Base-by-base conservation (phyloP, 192 early-diverging fungal genomes). In the Gamsiella multidivaricata region DNA sequence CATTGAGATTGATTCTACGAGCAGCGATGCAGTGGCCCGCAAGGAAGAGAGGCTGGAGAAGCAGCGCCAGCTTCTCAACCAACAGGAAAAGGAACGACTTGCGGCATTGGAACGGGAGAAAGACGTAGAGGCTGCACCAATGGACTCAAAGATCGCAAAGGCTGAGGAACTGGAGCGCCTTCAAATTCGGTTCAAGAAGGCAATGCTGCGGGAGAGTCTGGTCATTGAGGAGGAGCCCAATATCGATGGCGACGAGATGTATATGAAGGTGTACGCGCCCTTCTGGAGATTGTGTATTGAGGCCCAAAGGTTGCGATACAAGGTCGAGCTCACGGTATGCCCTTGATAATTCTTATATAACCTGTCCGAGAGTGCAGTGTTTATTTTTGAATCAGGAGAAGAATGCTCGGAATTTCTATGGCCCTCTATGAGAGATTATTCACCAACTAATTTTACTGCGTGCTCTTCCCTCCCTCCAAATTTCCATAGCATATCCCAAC, bases 211-310 rank as follows among this genome's bases (percentile, higher is more conserved):
- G 34, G 42, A 79, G 34, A 71, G 81, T 23, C 39, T 84, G 32
- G 23, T 84, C 11, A 55, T 84, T 10, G 83, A 84, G 23, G 62
- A 65, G 14, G 83, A 84, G 67, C 43, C 63, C 10, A 70, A 56
- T 43, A 60, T 79, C 23, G 75, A 80, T 20, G 56, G 66, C 3
- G 68, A 82, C 12, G 61, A 84, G 28, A 79, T 70, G 61, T 84
- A 61, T 55, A 33, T 84, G 36, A 84, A 82, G 51, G 39, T 84
- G 10, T 75, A 65, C 51, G 52, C 78, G 20, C 83, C 83, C 29
- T 84, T 84, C 57, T 57, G 73, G 43, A 49, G 54, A 57, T 62
- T 84, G 10, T 84, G 83, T 59, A 49, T 80, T 39, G 67, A 79
- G 9, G 83, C 83, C 14, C 76, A 82, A 42, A n/a, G 68, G 34